Evolutionary conservation across 1,284 basidiomycete genomes (phyloP).

Genomic region (Moniliophthora roreri): DNA sequence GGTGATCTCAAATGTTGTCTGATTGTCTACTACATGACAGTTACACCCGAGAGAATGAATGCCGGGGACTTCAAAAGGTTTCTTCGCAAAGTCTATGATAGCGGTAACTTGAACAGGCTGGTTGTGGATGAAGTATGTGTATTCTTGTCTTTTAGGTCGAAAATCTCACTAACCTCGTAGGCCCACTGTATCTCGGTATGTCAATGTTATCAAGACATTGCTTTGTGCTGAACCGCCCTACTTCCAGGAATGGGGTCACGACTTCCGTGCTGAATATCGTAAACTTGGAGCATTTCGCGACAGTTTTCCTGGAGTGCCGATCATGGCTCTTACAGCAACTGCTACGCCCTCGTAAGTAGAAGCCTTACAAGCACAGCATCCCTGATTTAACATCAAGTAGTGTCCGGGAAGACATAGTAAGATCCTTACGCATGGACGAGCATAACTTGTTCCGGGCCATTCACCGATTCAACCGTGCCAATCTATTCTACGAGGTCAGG

Average conservation of each 20-base stretch:
- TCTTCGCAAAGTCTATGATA: conserved; percentile 50
- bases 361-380: background rate
- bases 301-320: conserved; percentile 69
- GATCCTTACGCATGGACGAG: conserved; percentile 58
- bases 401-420: conserved; percentile 72
- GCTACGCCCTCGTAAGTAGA: conserved; percentile 58
- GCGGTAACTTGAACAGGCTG: conserved; percentile 63
- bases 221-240: conserved; percentile 1
- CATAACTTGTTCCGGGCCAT: conserved; percentile 61
- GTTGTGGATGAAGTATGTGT: conserved; percentile 76
- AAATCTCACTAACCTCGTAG: conserved; percentile 30
- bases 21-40: conserved; percentile 25
- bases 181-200: conserved; percentile 85
- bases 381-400: conserved; percentile 30
- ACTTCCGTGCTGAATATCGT: conserved; percentile 76
- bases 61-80: conserved; percentile 51
- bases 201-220: background rate
- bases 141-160: background rate
- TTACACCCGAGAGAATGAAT: conserved; percentile 77
- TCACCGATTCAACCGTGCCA: conserved; percentile 79
- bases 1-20: background rate
- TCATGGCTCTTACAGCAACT: conserved; percentile 84
- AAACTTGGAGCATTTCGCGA: conserved; percentile 70
- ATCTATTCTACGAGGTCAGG: conserved; percentile 78
- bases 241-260: conserved; percentile 81